phyloP scores from a whole-genome alignment of 2,329 filamentous ascomycete species.

The Bipolaris victoriae region DNA sequence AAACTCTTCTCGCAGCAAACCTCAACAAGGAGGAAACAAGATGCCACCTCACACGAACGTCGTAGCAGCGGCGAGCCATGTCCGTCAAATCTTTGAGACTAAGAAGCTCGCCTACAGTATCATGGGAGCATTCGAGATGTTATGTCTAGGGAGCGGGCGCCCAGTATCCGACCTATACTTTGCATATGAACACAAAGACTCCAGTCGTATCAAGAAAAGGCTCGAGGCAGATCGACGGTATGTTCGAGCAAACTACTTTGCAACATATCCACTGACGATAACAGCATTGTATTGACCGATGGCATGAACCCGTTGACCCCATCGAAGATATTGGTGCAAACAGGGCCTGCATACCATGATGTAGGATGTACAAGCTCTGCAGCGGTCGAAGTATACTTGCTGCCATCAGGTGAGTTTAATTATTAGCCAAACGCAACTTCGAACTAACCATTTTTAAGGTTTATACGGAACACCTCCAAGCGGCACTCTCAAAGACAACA shows the following conservation, averaged over 20 bases:
- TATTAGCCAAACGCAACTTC: too few relatives aligned
- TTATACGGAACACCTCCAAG: conserved; percentile 36
- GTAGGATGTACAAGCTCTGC: conserved; percentile 31
- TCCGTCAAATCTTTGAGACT: conserved; percentile 38
- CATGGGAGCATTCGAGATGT: conserved; percentile 40
- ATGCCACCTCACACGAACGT: conserved; percentile 36
- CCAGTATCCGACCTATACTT: conserved; percentile 42
- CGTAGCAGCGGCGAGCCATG: conserved; percentile 36
- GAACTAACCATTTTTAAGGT: conserved; percentile 26
- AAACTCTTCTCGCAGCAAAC: conserved; percentile 32
- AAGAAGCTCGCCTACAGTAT: conserved; percentile 43
- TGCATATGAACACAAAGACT: conserved; percentile 43
- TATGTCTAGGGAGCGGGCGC: conserved; percentile 40
- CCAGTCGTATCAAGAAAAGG: conserved; percentile 34
- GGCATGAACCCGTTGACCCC: conserved; percentile 41
- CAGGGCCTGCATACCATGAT: conserved; percentile 42
- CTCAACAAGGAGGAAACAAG: conserved; percentile 21
- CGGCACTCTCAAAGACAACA: conserved; percentile 32
- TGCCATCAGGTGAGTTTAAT: conserved; percentile 36
- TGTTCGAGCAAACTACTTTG: background rate
- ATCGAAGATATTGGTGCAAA: conserved; percentile 38
- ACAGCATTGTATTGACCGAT: conserved; percentile 35
- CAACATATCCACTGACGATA: conserved; percentile 17
- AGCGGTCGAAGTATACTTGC: conserved; percentile 40
- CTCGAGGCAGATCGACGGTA: conserved; percentile 40